Percentiles rank a stretch among this genome's conserved stretches.
Evolutionary conservation across 441 rosid genomes (phyloP).

Genomic region (Brassica hybrid): DNA sequence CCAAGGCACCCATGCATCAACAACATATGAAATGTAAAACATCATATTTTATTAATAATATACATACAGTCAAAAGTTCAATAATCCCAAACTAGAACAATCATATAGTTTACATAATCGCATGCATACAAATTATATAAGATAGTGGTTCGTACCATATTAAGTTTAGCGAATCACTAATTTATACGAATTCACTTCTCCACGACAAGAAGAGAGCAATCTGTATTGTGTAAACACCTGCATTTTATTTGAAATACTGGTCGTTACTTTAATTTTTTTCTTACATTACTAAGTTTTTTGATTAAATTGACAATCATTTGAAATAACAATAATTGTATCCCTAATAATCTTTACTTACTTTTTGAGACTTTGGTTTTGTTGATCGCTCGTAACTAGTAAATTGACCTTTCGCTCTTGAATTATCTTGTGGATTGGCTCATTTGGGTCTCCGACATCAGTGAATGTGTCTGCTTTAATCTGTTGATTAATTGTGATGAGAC

Average conservation of each 20-base stretch:
- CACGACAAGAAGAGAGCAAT: slow-evolving; percentile 54
- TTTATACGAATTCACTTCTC: slow-evolving; percentile 16
- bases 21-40: too few relatives aligned
- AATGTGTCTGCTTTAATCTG: slow-evolving; percentile 55
- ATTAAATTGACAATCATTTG: background rate
- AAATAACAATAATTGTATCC: background rate
- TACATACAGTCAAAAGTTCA: slow-evolving; percentile 16
- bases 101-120: slow-evolving; percentile 18
- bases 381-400: slow-evolving; percentile 41
- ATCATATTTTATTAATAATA: background rate
- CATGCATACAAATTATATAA: background rate
- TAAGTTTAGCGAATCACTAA: background rate
- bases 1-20: too few relatives aligned
- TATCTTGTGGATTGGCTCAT: slow-evolving; percentile 40
- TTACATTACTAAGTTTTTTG: background rate
- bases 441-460: slow-evolving; percentile 48
- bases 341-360: slow-evolving; percentile 31
- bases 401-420: slow-evolving; percentile 39
- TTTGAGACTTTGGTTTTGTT: slow-evolving; percentile 36
- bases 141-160: background rate
- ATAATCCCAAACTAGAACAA: slow-evolving; percentile 5
- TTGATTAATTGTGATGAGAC: background rate
- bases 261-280: background rate
- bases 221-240: slow-evolving; percentile 44
- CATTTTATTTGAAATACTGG: background rate